Conservation (phyloP, 352 stramenopile species). For the Paralagenidium karlingii region DNA sequence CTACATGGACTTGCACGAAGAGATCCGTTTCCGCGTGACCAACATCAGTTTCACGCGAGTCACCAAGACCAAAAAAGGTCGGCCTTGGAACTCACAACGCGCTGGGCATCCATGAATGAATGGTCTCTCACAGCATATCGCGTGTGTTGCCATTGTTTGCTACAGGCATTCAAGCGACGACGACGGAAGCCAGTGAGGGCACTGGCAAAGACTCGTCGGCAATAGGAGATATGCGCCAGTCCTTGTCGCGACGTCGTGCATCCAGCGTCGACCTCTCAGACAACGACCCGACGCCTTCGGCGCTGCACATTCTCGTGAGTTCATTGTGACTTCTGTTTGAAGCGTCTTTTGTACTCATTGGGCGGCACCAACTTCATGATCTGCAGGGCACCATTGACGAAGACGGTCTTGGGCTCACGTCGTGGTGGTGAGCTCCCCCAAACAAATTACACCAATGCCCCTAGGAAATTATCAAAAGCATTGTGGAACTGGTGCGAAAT, state of each 20-base stretch:
- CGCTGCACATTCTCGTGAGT: conserved; percentile 71
- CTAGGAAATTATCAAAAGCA: not conserved
- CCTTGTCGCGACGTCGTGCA: conserved; percentile 49
- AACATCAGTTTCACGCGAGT: conserved; percentile 85
- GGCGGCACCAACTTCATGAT: not conserved
- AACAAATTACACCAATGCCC: conserved; percentile 13
- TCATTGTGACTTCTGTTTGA: not conserved
- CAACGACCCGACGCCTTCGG: conserved; percentile 65
- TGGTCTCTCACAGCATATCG: not conserved
- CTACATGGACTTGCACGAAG: conserved; percentile 82
- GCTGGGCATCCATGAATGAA: not conserved
- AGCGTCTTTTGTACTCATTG: not conserved
- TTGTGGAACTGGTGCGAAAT: not conserved
- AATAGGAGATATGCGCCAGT: conserved; percentile 59
- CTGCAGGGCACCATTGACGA: conserved; percentile 76
- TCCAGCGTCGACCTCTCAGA: conserved; percentile 79
- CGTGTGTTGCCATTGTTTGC: not conserved
- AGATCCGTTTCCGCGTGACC: conserved; percentile 77
- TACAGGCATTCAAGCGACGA: conserved; percentile 73
- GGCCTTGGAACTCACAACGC: too few relatives aligned
- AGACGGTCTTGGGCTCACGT: conserved; percentile 68
- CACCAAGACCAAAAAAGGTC: conserved; percentile 78
- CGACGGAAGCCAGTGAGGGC: conserved; percentile 70
- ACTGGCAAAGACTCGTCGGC: conserved; percentile 9
- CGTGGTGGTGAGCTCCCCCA: too few relatives aligned